Evolutionary conservation across 2,329 filamentous ascomycete species (phyloP).

Genomic region (Fusarium miscanthi): DNA sequence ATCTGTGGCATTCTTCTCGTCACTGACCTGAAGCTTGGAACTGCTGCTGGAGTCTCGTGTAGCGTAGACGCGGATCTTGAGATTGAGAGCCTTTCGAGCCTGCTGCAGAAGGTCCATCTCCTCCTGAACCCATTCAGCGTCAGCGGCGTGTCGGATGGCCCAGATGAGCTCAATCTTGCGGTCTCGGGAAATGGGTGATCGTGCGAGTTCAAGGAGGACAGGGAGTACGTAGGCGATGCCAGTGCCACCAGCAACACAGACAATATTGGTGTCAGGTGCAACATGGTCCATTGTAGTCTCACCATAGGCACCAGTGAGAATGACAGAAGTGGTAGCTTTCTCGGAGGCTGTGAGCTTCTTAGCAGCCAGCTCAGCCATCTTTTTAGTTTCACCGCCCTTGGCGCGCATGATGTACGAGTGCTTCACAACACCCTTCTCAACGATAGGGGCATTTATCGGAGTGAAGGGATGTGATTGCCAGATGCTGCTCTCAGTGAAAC

Average conservation of each 20-base stretch:
- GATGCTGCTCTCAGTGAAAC: slow-evolving; percentile 72
- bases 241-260: slow-evolving; percentile 56
- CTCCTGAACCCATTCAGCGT: slow-evolving; percentile 67
- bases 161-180: slow-evolving; percentile 71
- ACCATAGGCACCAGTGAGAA: slow-evolving; percentile 74
- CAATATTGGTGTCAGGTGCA: slow-evolving; percentile 53
- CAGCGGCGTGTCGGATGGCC: slow-evolving; percentile 66
- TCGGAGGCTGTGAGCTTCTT: slow-evolving; percentile 50
- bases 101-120: slow-evolving; percentile 65
- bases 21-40: slow-evolving; percentile 38
- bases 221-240: slow-evolving; percentile 56
- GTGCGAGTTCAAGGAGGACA: slow-evolving; percentile 49
- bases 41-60: slow-evolving; percentile 60
- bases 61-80: slow-evolving; percentile 68
- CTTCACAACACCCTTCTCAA: slow-evolving; percentile 53
- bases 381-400: slow-evolving; percentile 68
- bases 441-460: slow-evolving; percentile 64
- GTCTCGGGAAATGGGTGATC: slow-evolving; percentile 57
- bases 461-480: slow-evolving; percentile 82
- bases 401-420: slow-evolving; percentile 70
- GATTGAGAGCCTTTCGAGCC: slow-evolving; percentile 50
- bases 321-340: slow-evolving; percentile 60
- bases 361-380: slow-evolving; percentile 59
- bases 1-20: slow-evolving; percentile 29
- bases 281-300: slow-evolving; percentile 58